A percentile compares a stretch with the other conserved stretches of the same genome.
Evolutionary conservation across 176 grass and related monocot species (phyloP).

Genomic region (Cenchrus purpureus): DNA sequence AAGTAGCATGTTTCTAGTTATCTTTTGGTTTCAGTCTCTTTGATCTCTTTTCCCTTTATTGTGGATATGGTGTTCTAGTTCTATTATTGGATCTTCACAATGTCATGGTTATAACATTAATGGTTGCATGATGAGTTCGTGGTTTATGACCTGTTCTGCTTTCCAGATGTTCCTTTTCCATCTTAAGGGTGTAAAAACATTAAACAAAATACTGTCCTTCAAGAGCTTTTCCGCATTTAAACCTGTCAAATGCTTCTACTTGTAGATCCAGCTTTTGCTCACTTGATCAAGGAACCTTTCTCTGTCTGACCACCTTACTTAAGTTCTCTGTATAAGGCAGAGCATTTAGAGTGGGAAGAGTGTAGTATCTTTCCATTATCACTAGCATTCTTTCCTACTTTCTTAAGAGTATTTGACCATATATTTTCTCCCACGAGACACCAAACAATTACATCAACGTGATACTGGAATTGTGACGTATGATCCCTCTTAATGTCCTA

Average conservation of each 20-base stretch:
- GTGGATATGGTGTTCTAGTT: background rate
- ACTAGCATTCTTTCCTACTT: background rate
- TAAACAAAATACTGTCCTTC: background rate
- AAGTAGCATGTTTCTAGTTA: constrained; percentile 19
- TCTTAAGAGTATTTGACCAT: background rate
- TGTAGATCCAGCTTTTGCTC: constrained; percentile 8
- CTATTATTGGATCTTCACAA: background rate
- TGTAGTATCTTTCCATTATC: background rate
- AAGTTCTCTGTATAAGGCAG: background rate
- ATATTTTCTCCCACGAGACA: background rate
- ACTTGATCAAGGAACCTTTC: background rate
- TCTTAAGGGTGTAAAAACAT: background rate
- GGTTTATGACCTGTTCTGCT: background rate
- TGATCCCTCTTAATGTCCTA: background rate
- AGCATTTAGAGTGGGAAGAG: constrained; percentile 1
- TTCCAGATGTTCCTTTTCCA: background rate
- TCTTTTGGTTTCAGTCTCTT: background rate
- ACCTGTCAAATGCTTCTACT: background rate
- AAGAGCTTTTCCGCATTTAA: background rate
- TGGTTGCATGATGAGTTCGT: background rate
- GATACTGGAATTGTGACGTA: background rate
- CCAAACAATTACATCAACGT: background rate
- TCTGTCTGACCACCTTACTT: background rate
- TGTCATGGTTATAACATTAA: background rate
- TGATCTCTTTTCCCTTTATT: background rate